A percentile compares a stretch with the other conserved stretches of the same genome.
Conservation (phyloP, 2,329 filamentous ascomycete genomes). For the Cercospora sojina region DNA sequence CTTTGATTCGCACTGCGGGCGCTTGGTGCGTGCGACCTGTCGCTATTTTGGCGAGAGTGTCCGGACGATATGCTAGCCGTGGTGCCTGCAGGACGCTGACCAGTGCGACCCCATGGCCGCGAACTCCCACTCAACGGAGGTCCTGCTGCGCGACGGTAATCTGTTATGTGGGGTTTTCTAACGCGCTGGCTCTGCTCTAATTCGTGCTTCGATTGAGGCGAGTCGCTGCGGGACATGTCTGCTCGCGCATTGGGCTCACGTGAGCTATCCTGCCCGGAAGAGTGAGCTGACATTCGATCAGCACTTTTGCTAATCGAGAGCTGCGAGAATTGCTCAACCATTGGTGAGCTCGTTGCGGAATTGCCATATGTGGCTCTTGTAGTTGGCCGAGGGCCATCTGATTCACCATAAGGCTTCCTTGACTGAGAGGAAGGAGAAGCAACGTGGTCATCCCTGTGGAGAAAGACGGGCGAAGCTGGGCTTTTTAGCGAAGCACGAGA, state of each 20-base stretch:
- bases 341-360: conserved; percentile 14
- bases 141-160: conserved; percentile 13
- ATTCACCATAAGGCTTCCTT: conserved; percentile 22
- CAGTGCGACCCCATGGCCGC: conserved; percentile 10
- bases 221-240: conserved; percentile 1
- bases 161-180: conserved; percentile 15
- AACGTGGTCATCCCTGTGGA: conserved; percentile 15
- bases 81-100: conserved; percentile 12
- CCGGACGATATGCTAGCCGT: conserved; percentile 17
- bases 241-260: neutral
- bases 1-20: neutral
- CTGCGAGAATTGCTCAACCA: conserved; percentile 12
- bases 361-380: conserved; percentile 4
- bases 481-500: conserved; percentile 14
- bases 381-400: neutral
- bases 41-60: conserved; percentile 27
- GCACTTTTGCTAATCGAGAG: conserved; percentile 16
- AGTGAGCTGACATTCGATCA: conserved; percentile 10
- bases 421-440: conserved; percentile 15
- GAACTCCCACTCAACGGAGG: conserved; percentile 14
- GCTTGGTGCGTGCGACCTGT: conserved; percentile 12
- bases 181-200: conserved; percentile 6
- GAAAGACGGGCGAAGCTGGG: neutral
- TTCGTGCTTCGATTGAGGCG: conserved; percentile 9
- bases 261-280: conserved; percentile 10